Percentiles rank a stretch among this genome's conserved stretches.
phyloP scores from a whole-genome alignment of 2,329 filamentous ascomycete species.

The Graphilbum fragrans region DNA sequence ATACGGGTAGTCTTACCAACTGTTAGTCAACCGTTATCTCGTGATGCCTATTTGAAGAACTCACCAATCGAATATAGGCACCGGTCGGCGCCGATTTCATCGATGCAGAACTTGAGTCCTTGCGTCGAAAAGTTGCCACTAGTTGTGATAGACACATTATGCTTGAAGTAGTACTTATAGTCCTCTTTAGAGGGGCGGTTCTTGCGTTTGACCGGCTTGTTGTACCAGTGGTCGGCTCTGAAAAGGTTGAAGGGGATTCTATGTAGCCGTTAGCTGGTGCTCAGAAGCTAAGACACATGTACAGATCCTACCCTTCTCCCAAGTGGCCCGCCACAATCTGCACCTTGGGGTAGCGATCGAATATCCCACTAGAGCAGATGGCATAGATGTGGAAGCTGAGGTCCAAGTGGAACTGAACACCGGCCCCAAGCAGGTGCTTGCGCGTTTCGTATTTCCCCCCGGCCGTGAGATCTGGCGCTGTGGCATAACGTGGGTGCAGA shows the following conservation, averaged over 20 bases:
- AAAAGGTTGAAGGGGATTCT: slow-evolving; percentile 29
- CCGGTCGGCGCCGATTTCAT: slow-evolving; percentile 23
- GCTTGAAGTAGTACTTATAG: slow-evolving; percentile 25
- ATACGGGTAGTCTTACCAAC: slow-evolving; percentile 19
- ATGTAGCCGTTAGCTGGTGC: slow-evolving; percentile 10
- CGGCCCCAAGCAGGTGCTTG: slow-evolving; percentile 21
- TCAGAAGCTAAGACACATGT: neutral
- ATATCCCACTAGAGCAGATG: slow-evolving; percentile 27
- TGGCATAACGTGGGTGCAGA: slow-evolving; percentile 21
- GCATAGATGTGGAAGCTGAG: slow-evolving; percentile 32
- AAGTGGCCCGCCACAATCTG: slow-evolving; percentile 30
- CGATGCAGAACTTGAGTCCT: slow-evolving; percentile 26
- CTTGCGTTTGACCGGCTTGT: slow-evolving; percentile 26
- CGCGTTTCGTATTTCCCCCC: slow-evolving; percentile 16
- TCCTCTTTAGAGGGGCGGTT: slow-evolving; percentile 24
- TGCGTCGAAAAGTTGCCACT: slow-evolving; percentile 27
- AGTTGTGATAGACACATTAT: slow-evolving; percentile 28
- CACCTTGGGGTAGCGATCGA: slow-evolving; percentile 26
- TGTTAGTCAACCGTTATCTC: too few relatives aligned
- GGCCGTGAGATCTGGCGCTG: slow-evolving; percentile 14
- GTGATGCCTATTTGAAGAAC: slow-evolving; percentile 1
- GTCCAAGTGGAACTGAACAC: slow-evolving; percentile 27
- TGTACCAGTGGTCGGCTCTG: slow-evolving; percentile 29
- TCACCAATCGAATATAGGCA: slow-evolving; percentile 28
- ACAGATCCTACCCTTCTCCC: slow-evolving; percentile 23